Evolutionary conservation across 2,329 filamentous ascomycete species (phyloP), one percentile per base, ranked within the genome.

Genomic region (Venturia asperata): DNA sequence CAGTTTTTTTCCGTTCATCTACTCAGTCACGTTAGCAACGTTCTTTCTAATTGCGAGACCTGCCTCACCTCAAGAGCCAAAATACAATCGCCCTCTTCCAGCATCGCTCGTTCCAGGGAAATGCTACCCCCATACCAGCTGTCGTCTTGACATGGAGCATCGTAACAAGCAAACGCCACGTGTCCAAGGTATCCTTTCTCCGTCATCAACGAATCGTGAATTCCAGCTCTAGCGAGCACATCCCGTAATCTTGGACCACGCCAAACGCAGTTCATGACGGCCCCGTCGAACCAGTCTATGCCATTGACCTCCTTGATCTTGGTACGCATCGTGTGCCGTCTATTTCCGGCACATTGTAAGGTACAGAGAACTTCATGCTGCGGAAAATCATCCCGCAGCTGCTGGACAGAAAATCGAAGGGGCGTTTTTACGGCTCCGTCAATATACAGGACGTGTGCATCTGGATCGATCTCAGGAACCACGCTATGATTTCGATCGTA

Each of bases 401-500:
- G 77, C 9, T 74, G 64, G 17, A 83, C 71, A 1, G 79, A 78
- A 27, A 85, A 74, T 2, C 74, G 73, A 5, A 83, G 71, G 1
- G 76, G 72, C 1, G 74, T 74, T 9, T 73, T 67, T 15, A 85
- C 81, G 11, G 77, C 72, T 47, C 83, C 83, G 68, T 81, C 77
- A n/a, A 85, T 71, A 10, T 71, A 73, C 62, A 86, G 75, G 41
- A 69, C 71, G 67, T 80, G 78, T 7, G 70, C 74, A 11, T 67
- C 68, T n/a, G 72, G 72, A 55, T 77, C 71, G 61, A 83, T 71
- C 66, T 81, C 75, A 1, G 82, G 82, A 39, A 84, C 81, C 10
- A 80, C 77, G 11, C 80, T 81, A 70, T 85, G 83, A 66, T 85
- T 86, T 39, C 84, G 79, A 70, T 86, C 82, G 70, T 85, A 86